Base-by-base conservation (phyloP, 2,329 filamentous ascomycete species). In the Boeremia lycopersici region DNA sequence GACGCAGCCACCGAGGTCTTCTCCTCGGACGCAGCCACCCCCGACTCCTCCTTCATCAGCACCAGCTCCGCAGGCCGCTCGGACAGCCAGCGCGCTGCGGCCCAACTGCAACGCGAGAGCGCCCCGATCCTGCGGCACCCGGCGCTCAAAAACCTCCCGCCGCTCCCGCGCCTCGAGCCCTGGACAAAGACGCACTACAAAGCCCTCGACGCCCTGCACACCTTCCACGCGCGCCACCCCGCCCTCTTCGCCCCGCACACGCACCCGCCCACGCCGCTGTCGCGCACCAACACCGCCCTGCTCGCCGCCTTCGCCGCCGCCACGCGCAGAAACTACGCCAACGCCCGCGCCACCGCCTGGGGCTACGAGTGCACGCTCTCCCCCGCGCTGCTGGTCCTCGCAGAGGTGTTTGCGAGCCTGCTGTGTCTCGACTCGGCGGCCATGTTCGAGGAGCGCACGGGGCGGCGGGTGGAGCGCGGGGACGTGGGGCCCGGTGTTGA, bases 171-270 rank as follows among this genome's bases (percentile, higher is more conserved):
- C 26, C 35, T 72, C 15, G 67, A 74, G 38, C 74, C 75, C 4
- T 77, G 74, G 72, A 76, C 74, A 30, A 71, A 71, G 34, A 75
- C 74, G 0, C 75, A 77, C 56, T 77, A 74, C 62, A 72, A 72
- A 25, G 64, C 65, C 4, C 69, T 77, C 31, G 73, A 77, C 56
- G 57, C 59, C 12, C 65, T 77, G 7, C 76, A 70, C 59, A 56
- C 68, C 23, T 59, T 63, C 15, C 68, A 72, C 57, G 68, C 71
- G 40, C 69, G 67, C 13, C 59, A 71, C 26, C 71, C 70, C 1
- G 46, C 62, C 0, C 62, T 73, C 38, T 76, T 77, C 57, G 63
- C 61, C 6, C 53, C 60, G 2, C 56, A 65, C 6, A 46, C 48
- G n/a, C 54, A 59, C 6, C 63, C 61, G 0, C 46, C 53, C 4